A percentile compares a stretch with the other conserved stretches of the same genome.
Evolutionary conservation across 331 rosid genomes (phyloP).

Genomic region (Rhamnella rubrinervis): DNA sequence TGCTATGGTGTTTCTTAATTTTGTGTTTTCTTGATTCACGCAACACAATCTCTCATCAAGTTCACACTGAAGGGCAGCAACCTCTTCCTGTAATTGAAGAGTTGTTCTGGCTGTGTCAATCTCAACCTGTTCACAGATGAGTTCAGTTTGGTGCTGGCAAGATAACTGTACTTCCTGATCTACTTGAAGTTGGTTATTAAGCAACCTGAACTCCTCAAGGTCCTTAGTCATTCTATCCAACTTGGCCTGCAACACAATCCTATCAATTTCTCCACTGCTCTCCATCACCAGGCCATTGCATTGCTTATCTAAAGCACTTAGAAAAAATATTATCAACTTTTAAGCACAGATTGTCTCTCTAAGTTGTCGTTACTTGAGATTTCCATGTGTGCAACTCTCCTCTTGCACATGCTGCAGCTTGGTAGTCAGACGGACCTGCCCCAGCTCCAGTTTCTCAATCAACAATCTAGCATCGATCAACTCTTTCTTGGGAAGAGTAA

Average conservation of each 20-base stretch:
- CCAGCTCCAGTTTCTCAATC: constrained; percentile 21
- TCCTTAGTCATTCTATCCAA: constrained; percentile 63
- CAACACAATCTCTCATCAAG: constrained; percentile 56
- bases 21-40: constrained; percentile 65
- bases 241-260: constrained; percentile 48
- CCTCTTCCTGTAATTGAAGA: constrained; percentile 89
- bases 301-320: constrained; percentile 15
- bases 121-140: constrained; percentile 82
- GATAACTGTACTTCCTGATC: constrained; percentile 56
- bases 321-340: not conserved
- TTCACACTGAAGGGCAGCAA: constrained; percentile 65
- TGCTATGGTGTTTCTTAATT: constrained; percentile 50
- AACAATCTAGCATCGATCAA: constrained; percentile 27
- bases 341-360: constrained; percentile 4
- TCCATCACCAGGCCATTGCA: constrained; percentile 15
- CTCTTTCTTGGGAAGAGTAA: constrained; percentile 16
- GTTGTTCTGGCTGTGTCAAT: constrained; percentile 83
- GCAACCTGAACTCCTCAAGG: constrained; percentile 67
- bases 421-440: constrained; percentile 7
- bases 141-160: constrained; percentile 57
- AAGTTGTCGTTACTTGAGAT: constrained; percentile 6
- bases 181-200: constrained; percentile 59
- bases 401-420: constrained; percentile 15
- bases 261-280: constrained; percentile 34
- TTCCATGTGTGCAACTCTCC: constrained; percentile 17